Percentiles rank a stretch among this genome's conserved stretches.
These are phyloP conservation scores for Tubosaeta brunneosetosa DNA, from an alignment of 768 basidiomycete species.

Conservation along the genomic window DNA sequence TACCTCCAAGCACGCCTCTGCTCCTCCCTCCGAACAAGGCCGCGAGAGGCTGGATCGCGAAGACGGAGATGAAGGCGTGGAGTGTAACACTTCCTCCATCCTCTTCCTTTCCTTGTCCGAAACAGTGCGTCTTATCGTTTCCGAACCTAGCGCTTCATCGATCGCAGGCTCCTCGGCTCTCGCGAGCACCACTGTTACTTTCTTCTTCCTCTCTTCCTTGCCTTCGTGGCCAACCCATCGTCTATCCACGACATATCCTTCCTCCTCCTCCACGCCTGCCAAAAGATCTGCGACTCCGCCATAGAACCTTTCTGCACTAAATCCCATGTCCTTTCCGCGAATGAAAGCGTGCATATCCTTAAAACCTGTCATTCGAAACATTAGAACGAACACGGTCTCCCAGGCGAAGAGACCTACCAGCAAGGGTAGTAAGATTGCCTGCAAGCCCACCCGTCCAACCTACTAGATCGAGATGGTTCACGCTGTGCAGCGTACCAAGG, in stretches of 20 bases:
- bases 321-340: slow-evolving; percentile 84
- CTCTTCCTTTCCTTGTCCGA: slow-evolving; percentile 25
- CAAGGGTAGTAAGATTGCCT: slow-evolving; percentile 23
- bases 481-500: slow-evolving; percentile 84
- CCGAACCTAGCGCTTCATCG: background rate
- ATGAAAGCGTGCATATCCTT: slow-evolving; percentile 92
- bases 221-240: slow-evolving; percentile 19
- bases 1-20: background rate
- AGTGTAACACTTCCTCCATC: slow-evolving; percentile 24
- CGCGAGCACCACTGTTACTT: background rate
- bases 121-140: slow-evolving; percentile 8
- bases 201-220: slow-evolving; percentile 15
- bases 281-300: slow-evolving; percentile 76
- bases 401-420: slow-evolving; percentile 7
- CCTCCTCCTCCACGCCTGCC: slow-evolving; percentile 70
- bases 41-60: slow-evolving; percentile 3
- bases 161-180: slow-evolving; percentile 1
- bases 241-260: slow-evolving; percentile 26
- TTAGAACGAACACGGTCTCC: background rate
- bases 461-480: slow-evolving; percentile 89
- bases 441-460: slow-evolving; percentile 67
- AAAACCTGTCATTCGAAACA: slow-evolving; percentile 10
- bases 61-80: slow-evolving; percentile 5
- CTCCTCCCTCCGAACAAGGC: slow-evolving; percentile 1
- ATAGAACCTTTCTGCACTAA: slow-evolving; percentile 90